These are phyloP conservation scores for Recurvomyces mirabilis DNA, from an alignment of 495 filamentous ascomycete species.

Conservation along the genomic window DNA sequence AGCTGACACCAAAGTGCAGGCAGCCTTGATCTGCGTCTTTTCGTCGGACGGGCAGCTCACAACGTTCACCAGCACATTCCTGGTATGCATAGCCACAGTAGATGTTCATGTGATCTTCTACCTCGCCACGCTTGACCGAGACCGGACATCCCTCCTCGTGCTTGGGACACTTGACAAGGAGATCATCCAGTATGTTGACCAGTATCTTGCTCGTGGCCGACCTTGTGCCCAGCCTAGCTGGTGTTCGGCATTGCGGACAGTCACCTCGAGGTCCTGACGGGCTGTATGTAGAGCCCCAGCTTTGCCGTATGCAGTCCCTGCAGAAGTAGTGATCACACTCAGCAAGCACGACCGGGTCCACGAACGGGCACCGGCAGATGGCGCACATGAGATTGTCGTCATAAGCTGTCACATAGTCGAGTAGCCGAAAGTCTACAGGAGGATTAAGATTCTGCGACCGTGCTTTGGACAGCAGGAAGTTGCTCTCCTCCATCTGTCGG, in stretches of 20 bases:
- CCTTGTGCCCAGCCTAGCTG: slow-evolving; percentile 13
- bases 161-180: slow-evolving; percentile 63
- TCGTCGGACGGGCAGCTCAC: slow-evolving; percentile 35
- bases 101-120: slow-evolving; percentile 62
- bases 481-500: slow-evolving; percentile 14
- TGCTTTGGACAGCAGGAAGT: slow-evolving; percentile 8
- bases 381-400: slow-evolving; percentile 75
- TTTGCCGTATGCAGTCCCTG: slow-evolving; percentile 48
- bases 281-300: slow-evolving; percentile 17
- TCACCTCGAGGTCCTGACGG: slow-evolving; percentile 6
- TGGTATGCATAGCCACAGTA: slow-evolving; percentile 60
- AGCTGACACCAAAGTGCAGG: slow-evolving; percentile 44
- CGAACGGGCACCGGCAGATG: slow-evolving; percentile 68
- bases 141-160: slow-evolving; percentile 49
- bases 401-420: slow-evolving; percentile 57
- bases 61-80: slow-evolving; percentile 43
- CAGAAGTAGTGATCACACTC: slow-evolving; percentile 71
- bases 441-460: slow-evolving; percentile 18
- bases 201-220: slow-evolving; percentile 34
- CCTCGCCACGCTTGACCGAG: slow-evolving; percentile 50
- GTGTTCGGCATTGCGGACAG: slow-evolving; percentile 33
- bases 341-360: slow-evolving; percentile 56
- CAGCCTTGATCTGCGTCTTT: slow-evolving; percentile 47
- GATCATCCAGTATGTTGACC: slow-evolving; percentile 59
- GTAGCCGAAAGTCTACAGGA: slow-evolving; percentile 49